Evolutionary conservation across 1,284 basidiomycete species (phyloP), one percentile per base, ranked within the genome.

Genomic region (Afroboletus lepidellus): DNA sequence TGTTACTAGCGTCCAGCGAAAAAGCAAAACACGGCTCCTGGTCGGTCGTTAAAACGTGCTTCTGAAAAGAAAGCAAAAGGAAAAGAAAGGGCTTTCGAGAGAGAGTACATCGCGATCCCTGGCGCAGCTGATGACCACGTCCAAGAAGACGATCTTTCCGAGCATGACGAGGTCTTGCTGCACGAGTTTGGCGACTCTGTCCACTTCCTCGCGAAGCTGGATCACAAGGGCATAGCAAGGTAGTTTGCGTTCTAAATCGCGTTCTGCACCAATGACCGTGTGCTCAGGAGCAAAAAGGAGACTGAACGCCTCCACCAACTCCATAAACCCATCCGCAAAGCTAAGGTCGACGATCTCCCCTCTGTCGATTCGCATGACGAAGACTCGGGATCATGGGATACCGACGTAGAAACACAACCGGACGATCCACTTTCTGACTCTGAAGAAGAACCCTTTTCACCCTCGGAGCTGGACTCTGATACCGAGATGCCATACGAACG

Each of bases 201-300:
- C 41, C 69, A 74, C 16, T 93, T 93, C 67, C 67, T 92, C 42
- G 71, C 74, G 25, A 70, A 69, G 34, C 70, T 92, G 46, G 88
- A 92, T 67, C 76, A 78, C 54, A 83, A 80, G 58, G 85, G 80
- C 16, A 89, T 93, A 52, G 74, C 87, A 53, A 81, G 84, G 90
- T 87, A 63, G 50, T 79, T 63, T 4, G 15, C 41, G 41, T 34
- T 24, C 34, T 20, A 23, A 24, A 30, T 23, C 27, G 30, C 33
- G n/a, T n/a, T 18, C 7, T 27, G 13, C 37, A n/a, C 38, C 13
- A 33, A 38, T 51, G n/a, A 61, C 13, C n/a, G 24, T 47, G 38
- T 18, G 29, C 56, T 25, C 55, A 92, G 90, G 82, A 92, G 87
- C 64, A 92, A 90, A 71, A 86, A 83, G 58, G 87, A 88, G 69